A percentile compares a stretch with the other conserved stretches of the same genome.
Evolutionary conservation across 345 rosid genomes (phyloP).

Genomic region (Arabis alpina): DNA sequence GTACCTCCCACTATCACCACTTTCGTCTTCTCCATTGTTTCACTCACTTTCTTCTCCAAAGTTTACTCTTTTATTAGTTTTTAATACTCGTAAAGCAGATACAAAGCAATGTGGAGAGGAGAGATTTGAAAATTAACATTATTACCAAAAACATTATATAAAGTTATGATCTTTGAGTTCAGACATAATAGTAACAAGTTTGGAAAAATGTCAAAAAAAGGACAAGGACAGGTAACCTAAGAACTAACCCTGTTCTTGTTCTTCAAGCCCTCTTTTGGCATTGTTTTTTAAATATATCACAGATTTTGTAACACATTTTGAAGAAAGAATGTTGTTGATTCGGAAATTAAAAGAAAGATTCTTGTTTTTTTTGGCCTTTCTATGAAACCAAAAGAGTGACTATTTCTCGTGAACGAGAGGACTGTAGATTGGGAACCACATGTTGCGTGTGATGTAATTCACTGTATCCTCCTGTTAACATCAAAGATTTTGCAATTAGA

Average conservation of each 20-base stretch:
- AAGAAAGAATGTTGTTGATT: slow-evolving; percentile 29
- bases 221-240: slow-evolving; percentile 33
- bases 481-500: slow-evolving; percentile 12
- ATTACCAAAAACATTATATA: slow-evolving; percentile 10
- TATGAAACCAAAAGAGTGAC: slow-evolving; percentile 21
- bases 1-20: slow-evolving; percentile 85
- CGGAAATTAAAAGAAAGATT: background rate
- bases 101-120: background rate
- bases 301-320: slow-evolving; percentile 10
- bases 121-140: background rate
- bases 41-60: background rate
- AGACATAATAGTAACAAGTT: background rate
- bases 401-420: slow-evolving; percentile 95
- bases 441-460: slow-evolving; percentile 58
- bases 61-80: too few relatives aligned
- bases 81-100: too few relatives aligned
- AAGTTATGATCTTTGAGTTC: background rate
- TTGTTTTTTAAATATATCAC: slow-evolving; percentile 12
- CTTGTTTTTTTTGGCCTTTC: slow-evolving; percentile 18
- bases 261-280: slow-evolving; percentile 21
- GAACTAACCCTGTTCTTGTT: slow-evolving; percentile 37
- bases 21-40: slow-evolving; percentile 51
- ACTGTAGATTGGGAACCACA: slow-evolving; percentile 95
- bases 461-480: slow-evolving; percentile 82
- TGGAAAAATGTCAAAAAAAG: slow-evolving; percentile 18